phyloP scores from a whole-genome alignment of 306 rosid species.

The Ziziphus jujuba region DNA sequence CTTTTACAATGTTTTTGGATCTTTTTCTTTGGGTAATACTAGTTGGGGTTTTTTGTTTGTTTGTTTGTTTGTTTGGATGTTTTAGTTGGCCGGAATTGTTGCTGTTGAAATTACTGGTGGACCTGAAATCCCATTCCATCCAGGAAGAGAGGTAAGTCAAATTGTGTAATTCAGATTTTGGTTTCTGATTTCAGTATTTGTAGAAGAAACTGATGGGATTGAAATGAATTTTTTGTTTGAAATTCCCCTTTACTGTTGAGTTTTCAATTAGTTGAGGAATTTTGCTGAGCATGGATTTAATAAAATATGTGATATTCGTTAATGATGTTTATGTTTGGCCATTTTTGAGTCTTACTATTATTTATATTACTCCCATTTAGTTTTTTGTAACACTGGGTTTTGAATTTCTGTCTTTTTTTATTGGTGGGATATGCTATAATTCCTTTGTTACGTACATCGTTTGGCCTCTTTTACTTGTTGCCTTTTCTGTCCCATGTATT shows the following conservation, averaged over 20 bases:
- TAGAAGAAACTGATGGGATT: not conserved
- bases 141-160: slow-evolving; percentile 76
- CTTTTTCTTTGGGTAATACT: not conserved
- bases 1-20: not conserved
- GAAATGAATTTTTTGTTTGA: too few relatives aligned
- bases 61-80: not conserved
- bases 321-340: not conserved
- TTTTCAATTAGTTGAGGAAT: not conserved
- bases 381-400: too few relatives aligned
- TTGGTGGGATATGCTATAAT: too few relatives aligned
- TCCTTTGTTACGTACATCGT: too few relatives aligned
- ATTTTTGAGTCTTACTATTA: too few relatives aligned
- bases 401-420: too few relatives aligned
- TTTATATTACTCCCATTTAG: too few relatives aligned
- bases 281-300: not conserved
- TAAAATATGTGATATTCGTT: too few relatives aligned
- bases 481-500: too few relatives aligned
- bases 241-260: not conserved
- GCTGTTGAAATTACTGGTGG: slow-evolving; percentile 96
- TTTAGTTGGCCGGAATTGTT: slow-evolving; percentile 85
- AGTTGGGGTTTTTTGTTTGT: not conserved
- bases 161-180: not conserved
- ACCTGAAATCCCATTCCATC: slow-evolving; percentile 94
- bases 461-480: too few relatives aligned
- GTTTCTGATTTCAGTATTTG: not conserved